Conservation (phyloP, 1,284 basidiomycete genomes). For the Leccinum subspadiceum region DNA sequence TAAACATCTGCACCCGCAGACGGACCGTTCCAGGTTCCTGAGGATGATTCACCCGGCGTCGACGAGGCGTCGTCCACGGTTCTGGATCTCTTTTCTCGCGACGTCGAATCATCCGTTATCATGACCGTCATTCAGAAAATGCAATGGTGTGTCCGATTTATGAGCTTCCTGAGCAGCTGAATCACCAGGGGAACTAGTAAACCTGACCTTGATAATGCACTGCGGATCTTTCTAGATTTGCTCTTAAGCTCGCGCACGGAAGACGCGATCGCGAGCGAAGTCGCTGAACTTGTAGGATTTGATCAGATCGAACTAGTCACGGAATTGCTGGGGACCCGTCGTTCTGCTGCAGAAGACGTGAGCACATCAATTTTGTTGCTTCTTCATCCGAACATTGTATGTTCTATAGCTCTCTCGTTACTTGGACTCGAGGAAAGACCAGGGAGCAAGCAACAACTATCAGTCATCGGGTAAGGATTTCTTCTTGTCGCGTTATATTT, state of each 20-base stretch:
- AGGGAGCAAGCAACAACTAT: background rate
- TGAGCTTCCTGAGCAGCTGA: background rate
- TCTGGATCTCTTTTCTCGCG: slow-evolving; percentile 25
- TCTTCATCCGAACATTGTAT: background rate
- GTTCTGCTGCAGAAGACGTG: slow-evolving; percentile 43
- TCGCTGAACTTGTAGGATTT: slow-evolving; percentile 85
- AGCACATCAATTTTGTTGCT: slow-evolving; percentile 4
- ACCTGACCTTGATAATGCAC: slow-evolving; percentile 3
- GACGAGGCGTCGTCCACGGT: slow-evolving; percentile 29
- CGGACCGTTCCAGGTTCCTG: slow-evolving; percentile 4
- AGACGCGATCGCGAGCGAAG: slow-evolving; percentile 76
- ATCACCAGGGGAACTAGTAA: slow-evolving; percentile 15
- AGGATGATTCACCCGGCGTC: slow-evolving; percentile 10
- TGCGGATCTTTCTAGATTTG: slow-evolving; percentile 21
- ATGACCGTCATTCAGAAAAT: slow-evolving; percentile 16
- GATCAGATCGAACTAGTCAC: slow-evolving; percentile 75
- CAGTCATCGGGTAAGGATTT: slow-evolving; percentile 14
- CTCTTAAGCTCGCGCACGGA: slow-evolving; percentile 36
- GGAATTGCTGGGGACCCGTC: slow-evolving; percentile 54
- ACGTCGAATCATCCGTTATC: background rate
- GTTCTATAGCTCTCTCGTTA: slow-evolving; percentile 18
- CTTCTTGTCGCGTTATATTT: background rate
- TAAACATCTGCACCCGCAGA: slow-evolving; percentile 19
- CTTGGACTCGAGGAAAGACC: slow-evolving; percentile 2
- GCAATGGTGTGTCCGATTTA: slow-evolving; percentile 18